Percentiles rank a stretch among this genome's conserved stretches.
These are phyloP conservation scores for Diddensiella santjacobensis DNA, from an alignment of 805 yeast genomes.

Conservation along the genomic window DNA sequence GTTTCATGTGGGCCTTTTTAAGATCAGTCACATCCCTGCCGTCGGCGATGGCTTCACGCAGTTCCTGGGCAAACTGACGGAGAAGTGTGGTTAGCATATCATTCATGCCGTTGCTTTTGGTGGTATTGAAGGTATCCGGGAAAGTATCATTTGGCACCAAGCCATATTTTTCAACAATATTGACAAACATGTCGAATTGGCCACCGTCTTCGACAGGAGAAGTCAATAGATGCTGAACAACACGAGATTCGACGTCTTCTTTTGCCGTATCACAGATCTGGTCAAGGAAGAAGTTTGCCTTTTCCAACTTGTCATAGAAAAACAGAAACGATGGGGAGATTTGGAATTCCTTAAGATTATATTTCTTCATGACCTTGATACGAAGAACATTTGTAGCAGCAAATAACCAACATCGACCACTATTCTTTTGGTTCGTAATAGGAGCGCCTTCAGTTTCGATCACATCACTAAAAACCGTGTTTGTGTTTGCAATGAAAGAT, in stretches of 20 bases:
- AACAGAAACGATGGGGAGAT: conserved; percentile 74
- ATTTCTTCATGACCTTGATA: conserved; percentile 54
- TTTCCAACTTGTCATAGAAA: conserved; percentile 84
- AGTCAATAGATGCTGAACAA: conserved; percentile 59
- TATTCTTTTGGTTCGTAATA: conserved; percentile 65
- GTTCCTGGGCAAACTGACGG: conserved; percentile 70
- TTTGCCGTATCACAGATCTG: conserved; percentile 67
- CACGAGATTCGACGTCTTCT: conserved; percentile 64
- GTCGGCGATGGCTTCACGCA: conserved; percentile 50
- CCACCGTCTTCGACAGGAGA: conserved; percentile 83
- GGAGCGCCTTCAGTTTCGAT: conserved; percentile 56
- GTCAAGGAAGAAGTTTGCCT: conserved; percentile 74
- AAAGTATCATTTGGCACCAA: conserved; percentile 68
- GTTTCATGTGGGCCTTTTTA: conserved; percentile 46
- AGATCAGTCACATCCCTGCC: conserved; percentile 38
- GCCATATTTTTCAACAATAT: conserved; percentile 76
- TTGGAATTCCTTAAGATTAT: conserved; percentile 65
- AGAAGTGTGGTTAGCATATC: conserved; percentile 61
- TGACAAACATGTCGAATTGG: conserved; percentile 79
- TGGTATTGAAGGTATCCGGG: conserved; percentile 63
- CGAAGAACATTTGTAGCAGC: conserved; percentile 77
- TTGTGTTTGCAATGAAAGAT: conserved; percentile 17
- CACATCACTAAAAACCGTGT: conserved; percentile 40
- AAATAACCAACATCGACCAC: conserved; percentile 88
- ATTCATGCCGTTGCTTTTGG: conserved; percentile 52